Base-by-base conservation (phyloP, 192 early-diverging fungal species). In the Backusella macrospora region DNA sequence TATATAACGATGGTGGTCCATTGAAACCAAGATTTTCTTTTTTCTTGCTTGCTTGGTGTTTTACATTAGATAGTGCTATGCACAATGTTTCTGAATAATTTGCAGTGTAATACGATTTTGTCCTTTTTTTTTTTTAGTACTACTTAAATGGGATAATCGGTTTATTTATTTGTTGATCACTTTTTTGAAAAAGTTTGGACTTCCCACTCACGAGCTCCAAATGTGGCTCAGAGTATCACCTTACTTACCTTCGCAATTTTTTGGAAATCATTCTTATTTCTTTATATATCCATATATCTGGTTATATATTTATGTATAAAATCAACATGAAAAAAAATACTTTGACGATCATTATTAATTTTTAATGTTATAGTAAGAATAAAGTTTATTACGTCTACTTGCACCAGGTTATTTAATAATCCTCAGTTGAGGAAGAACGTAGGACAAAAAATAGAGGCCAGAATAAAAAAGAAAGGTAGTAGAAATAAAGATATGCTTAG, bases 91-190 rank as follows among this genome's bases (percentile, higher is more conserved):
- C 21, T 55, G 49, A 55, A 21, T 55, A 3, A 49, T 49, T 49
- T 49, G 18, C 48, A 8, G 18, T 49, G 48, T 55, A 8, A 55
- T 55, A 21, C 52, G 18, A 55, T 8, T 55, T 23, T 2, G 9
- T 55, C 23, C 18, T 34, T 1, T 49, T 49, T 21, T 49, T 49
- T 52, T 52, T 52, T n/a, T 10, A 21, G 52, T n/a, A 59, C 26
- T 23, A 13, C 52, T 59, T 23, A 59, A 13, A 26, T 59, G 9
- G 26, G 52, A 59, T 59, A 6, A 23, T 59, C 52, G 52, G 52
- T 23, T 59, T 59, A 59, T 55, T 21, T 55, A 21, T 49, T 59
- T 59, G 52, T 59, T 59, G 52, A 59, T 59, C 52, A 5, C 26
- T 59, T 59, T 59, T 9, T 59, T 59, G 23, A 55, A 55, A 55